phyloP scores from a whole-genome alignment of 202 grass and related monocot species.

The Zizania palustris region DNA sequence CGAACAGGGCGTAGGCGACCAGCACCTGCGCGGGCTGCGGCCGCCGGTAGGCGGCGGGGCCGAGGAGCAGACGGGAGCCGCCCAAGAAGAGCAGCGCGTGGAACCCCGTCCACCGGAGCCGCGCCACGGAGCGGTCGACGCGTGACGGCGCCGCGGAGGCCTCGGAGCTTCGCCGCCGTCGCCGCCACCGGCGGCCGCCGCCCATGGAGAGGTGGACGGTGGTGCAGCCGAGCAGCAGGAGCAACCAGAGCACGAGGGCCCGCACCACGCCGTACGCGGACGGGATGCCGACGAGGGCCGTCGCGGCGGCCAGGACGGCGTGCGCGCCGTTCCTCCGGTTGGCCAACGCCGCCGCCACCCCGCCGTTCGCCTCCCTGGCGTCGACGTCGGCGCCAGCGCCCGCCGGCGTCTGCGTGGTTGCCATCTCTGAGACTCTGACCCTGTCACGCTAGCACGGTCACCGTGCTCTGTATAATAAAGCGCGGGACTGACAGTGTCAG shows the following conservation, averaged over 20 bases:
- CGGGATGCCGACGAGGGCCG: not conserved
- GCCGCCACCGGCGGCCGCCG: not conserved
- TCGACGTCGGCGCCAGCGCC: no score
- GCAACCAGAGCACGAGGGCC: not conserved
- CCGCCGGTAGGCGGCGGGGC: not conserved
- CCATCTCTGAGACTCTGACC: no score
- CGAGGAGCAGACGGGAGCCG: not conserved
- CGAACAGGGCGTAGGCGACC: not conserved
- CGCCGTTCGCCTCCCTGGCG: no score
- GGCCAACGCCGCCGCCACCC: no score
- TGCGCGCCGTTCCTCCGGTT: not conserved
- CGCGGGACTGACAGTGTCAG: no score
- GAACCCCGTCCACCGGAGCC: not conserved
- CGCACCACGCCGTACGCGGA: not conserved
- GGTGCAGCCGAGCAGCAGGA: not conserved
- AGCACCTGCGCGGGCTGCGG: not conserved
- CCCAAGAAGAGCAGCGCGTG: not conserved
- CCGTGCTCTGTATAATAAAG: no score
- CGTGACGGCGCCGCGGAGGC: not conserved
- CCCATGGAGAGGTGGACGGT: not conserved
- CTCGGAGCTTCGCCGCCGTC: not conserved
- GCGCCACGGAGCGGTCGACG: not conserved
- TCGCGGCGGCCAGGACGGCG: not conserved
- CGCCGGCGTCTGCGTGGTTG: no score
- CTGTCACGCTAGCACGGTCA: no score